A percentile compares a stretch with the other conserved stretches of the same genome.
These are phyloP conservation scores for Verruconis gallopava DNA, from an alignment of 2,329 filamentous ascomycete genomes.

Conservation along the genomic window DNA sequence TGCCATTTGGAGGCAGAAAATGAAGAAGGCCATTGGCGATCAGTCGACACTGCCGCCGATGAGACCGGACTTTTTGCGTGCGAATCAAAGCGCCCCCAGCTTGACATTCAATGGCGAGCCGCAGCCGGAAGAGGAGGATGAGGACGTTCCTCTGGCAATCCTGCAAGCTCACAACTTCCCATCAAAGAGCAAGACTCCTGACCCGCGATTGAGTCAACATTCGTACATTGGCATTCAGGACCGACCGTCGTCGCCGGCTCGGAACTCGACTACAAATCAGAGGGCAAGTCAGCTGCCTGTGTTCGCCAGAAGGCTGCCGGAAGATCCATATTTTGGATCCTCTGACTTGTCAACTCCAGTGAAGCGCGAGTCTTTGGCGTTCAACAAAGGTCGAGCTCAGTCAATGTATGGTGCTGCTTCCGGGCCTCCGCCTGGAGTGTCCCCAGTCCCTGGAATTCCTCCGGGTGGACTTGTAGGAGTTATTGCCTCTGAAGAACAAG, in stretches of 20 bases:
- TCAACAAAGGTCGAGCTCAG: constrained; percentile 22
- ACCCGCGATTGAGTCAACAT: constrained; percentile 5
- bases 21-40: constrained; percentile 92
- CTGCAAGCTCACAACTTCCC: constrained; percentile 73
- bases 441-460: constrained; percentile 28
- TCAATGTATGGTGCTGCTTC: constrained; percentile 12
- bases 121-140: constrained; percentile 45
- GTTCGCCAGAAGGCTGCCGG: constrained; percentile 70
- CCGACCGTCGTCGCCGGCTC: not conserved
- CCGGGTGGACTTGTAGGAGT: constrained; percentile 76
- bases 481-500: constrained; percentile 73
- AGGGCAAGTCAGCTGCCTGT: constrained; percentile 49
- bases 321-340: constrained; percentile 74
- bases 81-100: constrained; percentile 49
- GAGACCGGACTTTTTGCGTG: constrained; percentile 44
- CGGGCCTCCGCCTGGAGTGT: constrained; percentile 15
- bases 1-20: constrained; percentile 80
- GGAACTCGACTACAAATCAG: constrained; percentile 35
- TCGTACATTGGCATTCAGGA: constrained; percentile 5
- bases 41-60: constrained; percentile 32
- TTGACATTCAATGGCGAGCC: constrained; percentile 26
- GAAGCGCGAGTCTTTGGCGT: constrained; percentile 60
- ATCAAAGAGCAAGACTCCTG: constrained; percentile 2
- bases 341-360: constrained; percentile 54
- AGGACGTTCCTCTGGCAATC: constrained; percentile 77